Conservation (phyloP, 768 basidiomycete species). For the Agaricus sinodeliciosus region DNA sequence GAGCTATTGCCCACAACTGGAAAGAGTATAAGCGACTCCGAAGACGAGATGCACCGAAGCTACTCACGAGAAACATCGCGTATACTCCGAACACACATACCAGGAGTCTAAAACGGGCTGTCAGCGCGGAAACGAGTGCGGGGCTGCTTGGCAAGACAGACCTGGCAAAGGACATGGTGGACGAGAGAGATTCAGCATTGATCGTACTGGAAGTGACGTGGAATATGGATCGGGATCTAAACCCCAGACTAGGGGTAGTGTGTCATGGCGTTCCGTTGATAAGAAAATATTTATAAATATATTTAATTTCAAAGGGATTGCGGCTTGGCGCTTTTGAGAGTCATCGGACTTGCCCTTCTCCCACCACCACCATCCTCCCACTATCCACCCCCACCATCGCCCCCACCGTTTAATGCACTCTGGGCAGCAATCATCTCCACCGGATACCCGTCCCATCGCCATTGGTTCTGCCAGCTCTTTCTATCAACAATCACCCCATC, state of each 20-base stretch:
- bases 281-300: slow-evolving; percentile 6
- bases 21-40: slow-evolving; percentile 8
- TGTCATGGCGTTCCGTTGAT: slow-evolving; percentile 8
- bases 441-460: slow-evolving; percentile 10
- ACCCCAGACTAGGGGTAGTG: slow-evolving; percentile 2
- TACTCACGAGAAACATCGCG: slow-evolving; percentile 78
- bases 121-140: not conserved
- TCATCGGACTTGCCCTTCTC: slow-evolving; percentile 12
- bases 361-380: slow-evolving; percentile 15
- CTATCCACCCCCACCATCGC: slow-evolving; percentile 1
- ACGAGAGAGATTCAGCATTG: slow-evolving; percentile 2
- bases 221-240: slow-evolving; percentile 8
- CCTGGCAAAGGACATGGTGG: slow-evolving; percentile 25
- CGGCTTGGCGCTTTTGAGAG: slow-evolving; percentile 4
- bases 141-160: not conserved
- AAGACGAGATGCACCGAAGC: not conserved
- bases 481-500: slow-evolving; percentile 9
- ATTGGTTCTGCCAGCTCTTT: slow-evolving; percentile 8
- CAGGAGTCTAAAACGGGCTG: slow-evolving; percentile 42
- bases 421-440: slow-evolving; percentile 13
- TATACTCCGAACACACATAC: slow-evolving; percentile 87
- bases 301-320: slow-evolving; percentile 1
- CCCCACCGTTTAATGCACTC: slow-evolving; percentile 18
- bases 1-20: slow-evolving; percentile 87
- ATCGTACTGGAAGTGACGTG: slow-evolving; percentile 6